Conservation (phyloP, 2,329 filamentous ascomycete genomes). For the Paraphoma sp. region DNA sequence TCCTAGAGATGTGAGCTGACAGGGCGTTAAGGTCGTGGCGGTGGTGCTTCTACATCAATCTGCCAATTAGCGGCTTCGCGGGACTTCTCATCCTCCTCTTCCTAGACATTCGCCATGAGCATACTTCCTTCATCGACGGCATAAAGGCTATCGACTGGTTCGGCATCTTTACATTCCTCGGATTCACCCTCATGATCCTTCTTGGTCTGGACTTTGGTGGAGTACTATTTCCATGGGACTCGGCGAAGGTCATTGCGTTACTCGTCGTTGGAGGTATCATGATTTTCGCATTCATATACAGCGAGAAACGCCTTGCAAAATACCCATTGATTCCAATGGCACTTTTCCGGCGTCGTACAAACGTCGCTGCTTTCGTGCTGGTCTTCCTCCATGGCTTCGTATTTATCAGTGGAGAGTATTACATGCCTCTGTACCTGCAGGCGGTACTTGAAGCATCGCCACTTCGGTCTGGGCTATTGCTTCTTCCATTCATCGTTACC, state of each 20-base stretch:
- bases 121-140: conserved; percentile 56
- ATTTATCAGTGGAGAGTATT: conserved; percentile 68
- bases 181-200: conserved; percentile 59
- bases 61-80: conserved; percentile 58
- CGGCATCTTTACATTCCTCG: conserved; percentile 59
- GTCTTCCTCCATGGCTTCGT: conserved; percentile 58
- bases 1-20: too few relatives aligned
- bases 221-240: conserved; percentile 60
- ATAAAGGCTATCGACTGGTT: conserved; percentile 62
- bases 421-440: conserved; percentile 77
- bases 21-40: too few relatives aligned
- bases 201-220: conserved; percentile 63
- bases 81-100: conserved; percentile 59
- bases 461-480: conserved; percentile 65
- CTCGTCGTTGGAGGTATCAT: conserved; percentile 59
- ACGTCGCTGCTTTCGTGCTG: conserved; percentile 62
- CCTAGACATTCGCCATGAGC: conserved; percentile 63
- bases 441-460: conserved; percentile 68
- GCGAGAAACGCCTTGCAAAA: conserved; percentile 68
- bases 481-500: conserved; percentile 64
- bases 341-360: conserved; percentile 64
- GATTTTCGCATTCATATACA: conserved; percentile 62
- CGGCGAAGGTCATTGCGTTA: conserved; percentile 61
- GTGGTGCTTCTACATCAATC: conserved; percentile 58
- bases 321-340: conserved; percentile 73